Percentiles rank a stretch among this genome's conserved stretches.
phyloP scores from a whole-genome alignment of 2,329 filamentous ascomycete species.

The Samsoniella hepiali region DNA sequence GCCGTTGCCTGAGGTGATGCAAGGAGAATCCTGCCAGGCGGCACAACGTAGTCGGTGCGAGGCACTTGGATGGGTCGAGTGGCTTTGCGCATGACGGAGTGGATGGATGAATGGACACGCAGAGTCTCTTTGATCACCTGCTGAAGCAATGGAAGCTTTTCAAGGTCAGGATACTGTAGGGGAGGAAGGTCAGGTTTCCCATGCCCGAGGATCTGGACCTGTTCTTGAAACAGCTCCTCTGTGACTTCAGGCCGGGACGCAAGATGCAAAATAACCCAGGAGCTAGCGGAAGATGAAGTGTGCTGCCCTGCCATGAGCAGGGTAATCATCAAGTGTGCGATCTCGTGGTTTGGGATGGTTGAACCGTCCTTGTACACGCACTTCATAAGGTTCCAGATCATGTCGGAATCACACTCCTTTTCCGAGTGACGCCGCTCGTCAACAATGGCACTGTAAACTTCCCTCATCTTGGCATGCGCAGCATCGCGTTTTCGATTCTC shows the following conservation, averaged over 20 bases:
- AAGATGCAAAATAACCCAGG: constrained; percentile 73
- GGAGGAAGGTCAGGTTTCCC: neutral
- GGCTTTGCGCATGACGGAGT: constrained; percentile 70
- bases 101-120: constrained; percentile 67
- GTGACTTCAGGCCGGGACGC: constrained; percentile 66
- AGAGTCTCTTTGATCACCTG: constrained; percentile 67
- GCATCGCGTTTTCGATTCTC: constrained; percentile 70
- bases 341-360: constrained; percentile 67
- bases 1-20: constrained; percentile 43
- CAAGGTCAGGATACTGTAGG: constrained; percentile 5
- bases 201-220: constrained; percentile 51
- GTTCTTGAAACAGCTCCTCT: constrained; percentile 69
- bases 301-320: constrained; percentile 83
- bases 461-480: constrained; percentile 67
- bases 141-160: neutral
- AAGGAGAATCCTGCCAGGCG: constrained; percentile 46
- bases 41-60: constrained; percentile 52
- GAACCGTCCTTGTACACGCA: constrained; percentile 72
- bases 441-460: constrained; percentile 70
- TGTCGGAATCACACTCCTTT: constrained; percentile 46
- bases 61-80: constrained; percentile 62
- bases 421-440: constrained; percentile 52
- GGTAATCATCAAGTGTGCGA: constrained; percentile 84
- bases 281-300: constrained; percentile 71
- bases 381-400: constrained; percentile 78